Conservation (phyloP, 148 eudicot species). For the Gaultheria prostrata region DNA sequence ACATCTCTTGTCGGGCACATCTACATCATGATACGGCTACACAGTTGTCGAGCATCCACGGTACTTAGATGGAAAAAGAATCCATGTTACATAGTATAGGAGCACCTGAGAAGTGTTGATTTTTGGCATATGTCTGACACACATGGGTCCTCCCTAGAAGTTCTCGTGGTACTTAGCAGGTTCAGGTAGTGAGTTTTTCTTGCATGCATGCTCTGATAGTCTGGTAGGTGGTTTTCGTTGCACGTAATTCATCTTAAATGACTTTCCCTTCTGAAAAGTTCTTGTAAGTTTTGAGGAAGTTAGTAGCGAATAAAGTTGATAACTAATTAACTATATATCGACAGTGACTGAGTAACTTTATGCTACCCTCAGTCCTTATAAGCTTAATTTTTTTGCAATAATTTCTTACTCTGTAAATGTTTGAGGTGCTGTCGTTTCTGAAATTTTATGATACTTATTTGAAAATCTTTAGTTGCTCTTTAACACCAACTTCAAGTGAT, state of each 20-base stretch:
- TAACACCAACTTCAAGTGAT: not conserved
- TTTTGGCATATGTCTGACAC: not conserved
- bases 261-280: not conserved
- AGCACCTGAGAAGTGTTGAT: not conserved
- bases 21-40: not conserved
- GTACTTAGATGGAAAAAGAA: not conserved
- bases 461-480: not conserved
- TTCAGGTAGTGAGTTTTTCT: not conserved
- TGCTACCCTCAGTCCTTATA: not conserved
- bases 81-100: not conserved
- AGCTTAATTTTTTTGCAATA: not conserved
- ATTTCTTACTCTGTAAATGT: not conserved
- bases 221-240: not conserved
- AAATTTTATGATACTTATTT: not conserved
- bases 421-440: not conserved
- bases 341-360: not conserved
- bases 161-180: not conserved
- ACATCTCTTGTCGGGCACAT: not conserved
- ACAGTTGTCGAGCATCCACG: not conserved
- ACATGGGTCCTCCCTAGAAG: not conserved
- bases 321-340: not conserved
- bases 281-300: not conserved
- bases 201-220: not conserved
- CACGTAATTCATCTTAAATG: not conserved
- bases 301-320: not conserved